Conservation (phyloP, 768 basidiomycete species). For the Galerina sulciceps region DNA sequence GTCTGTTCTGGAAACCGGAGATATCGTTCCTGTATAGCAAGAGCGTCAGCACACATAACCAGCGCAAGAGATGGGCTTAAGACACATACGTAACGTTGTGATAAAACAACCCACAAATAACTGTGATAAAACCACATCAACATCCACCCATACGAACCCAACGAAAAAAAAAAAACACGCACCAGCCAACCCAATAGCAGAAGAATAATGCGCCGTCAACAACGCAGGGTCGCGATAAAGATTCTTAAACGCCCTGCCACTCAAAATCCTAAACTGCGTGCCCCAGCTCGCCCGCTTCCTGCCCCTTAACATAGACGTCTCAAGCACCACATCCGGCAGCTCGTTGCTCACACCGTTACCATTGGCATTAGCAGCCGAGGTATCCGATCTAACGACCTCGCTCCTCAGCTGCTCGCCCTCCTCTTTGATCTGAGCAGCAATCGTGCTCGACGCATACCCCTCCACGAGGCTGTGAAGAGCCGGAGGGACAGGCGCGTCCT, state of each 20-base stretch:
- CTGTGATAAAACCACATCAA: constrained; percentile 38
- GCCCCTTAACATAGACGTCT: constrained; percentile 70
- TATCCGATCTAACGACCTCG: constrained; percentile 31
- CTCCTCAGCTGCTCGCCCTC: constrained; percentile 59
- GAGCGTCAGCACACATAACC: background rate
- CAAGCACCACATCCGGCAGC: constrained; percentile 69
- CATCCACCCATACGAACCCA: background rate
- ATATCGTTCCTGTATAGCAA: constrained; percentile 76
- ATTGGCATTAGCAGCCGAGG: constrained; percentile 30
- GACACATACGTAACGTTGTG: constrained; percentile 76
- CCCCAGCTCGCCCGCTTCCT: constrained; percentile 82
- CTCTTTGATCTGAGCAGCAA: constrained; percentile 61
- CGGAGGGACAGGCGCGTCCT: constrained; percentile 46
- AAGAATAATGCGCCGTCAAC: constrained; percentile 87
- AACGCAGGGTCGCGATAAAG: constrained; percentile 93
- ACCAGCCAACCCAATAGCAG: constrained; percentile 85
- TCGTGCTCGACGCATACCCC: constrained; percentile 68
- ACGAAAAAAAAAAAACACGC: constrained; percentile 37
- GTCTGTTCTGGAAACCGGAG: constrained; percentile 93
- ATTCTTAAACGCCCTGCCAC: constrained; percentile 97
- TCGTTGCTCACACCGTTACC: constrained; percentile 38
- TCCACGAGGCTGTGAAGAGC: constrained; percentile 75
- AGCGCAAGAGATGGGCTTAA: background rate
- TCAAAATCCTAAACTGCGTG: constrained; percentile 93
- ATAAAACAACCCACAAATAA: constrained; percentile 93